Evolutionary conservation across 176 grass and related monocot species (phyloP).

Genomic region (Cenchrus fungigraminus): DNA sequence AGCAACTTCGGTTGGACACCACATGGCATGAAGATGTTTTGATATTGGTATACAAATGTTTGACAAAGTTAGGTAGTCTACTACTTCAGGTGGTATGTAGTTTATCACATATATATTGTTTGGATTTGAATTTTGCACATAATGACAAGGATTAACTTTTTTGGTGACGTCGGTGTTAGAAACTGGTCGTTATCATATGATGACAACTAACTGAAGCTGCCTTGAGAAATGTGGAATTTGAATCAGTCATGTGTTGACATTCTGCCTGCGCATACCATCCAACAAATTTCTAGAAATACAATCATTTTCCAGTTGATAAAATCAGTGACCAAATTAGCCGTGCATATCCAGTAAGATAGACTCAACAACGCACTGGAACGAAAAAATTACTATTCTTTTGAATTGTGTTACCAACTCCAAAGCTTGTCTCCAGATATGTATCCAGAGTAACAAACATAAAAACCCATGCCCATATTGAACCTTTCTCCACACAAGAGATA

Average conservation of each 20-base stretch:
- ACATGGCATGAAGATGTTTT: conserved; percentile 25
- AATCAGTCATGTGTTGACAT: conserved; percentile 33
- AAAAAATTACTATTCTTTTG: not conserved
- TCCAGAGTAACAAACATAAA: too few relatives aligned
- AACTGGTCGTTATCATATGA: not conserved
- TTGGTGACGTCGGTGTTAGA: conserved; percentile 29
- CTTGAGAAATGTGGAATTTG: not conserved
- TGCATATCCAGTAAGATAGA: too few relatives aligned
- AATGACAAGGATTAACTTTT: conserved; percentile 46
- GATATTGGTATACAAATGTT: not conserved
- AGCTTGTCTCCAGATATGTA: not conserved
- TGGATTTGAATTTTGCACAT: conserved; percentile 19
- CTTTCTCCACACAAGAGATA: not conserved
- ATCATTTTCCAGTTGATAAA: not conserved
- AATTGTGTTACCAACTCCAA: not conserved
- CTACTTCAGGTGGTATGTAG: not conserved
- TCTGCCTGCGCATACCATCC: not conserved
- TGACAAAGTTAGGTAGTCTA: conserved; percentile 1
- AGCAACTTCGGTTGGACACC: not conserved
- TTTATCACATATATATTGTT: not conserved
- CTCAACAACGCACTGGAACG: not conserved
- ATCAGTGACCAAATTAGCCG: not conserved
- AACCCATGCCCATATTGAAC: not conserved
- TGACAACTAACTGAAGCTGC: not conserved
- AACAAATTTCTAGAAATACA: not conserved